A percentile compares a stretch with the other conserved stretches of the same genome.
phyloP scores from a whole-genome alignment of 2,329 filamentous ascomycete genomes.

The Elsinoe australis region DNA sequence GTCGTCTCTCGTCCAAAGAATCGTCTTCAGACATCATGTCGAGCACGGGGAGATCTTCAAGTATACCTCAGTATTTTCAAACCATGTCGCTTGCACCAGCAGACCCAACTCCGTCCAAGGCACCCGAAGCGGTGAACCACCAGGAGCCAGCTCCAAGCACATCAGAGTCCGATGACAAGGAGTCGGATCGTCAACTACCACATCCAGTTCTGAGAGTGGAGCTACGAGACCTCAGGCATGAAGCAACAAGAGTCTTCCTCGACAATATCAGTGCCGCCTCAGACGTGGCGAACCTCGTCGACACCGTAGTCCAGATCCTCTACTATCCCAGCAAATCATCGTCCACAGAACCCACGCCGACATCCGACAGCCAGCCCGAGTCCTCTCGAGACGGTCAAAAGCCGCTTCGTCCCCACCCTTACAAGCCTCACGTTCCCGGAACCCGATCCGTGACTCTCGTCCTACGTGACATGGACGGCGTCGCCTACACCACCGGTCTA shows the following conservation, averaged over 20 bases:
- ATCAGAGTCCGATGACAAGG: neutral
- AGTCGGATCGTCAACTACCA: constrained; percentile 25
- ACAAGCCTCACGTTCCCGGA: constrained; percentile 39
- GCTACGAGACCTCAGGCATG: constrained; percentile 44
- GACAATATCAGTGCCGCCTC: constrained; percentile 53
- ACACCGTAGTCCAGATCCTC: constrained; percentile 62
- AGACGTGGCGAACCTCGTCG: constrained; percentile 56
- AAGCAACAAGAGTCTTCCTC: constrained; percentile 61
- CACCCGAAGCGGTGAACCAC: constrained; percentile 7
- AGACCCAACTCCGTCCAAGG: constrained; percentile 18
- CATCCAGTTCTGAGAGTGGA: constrained; percentile 42
- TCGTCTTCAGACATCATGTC: neutral
- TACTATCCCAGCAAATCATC: constrained; percentile 42
- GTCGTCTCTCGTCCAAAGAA: too few species aligned
- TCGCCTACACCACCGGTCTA: constrained; percentile 79
- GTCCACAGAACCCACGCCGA: neutral
- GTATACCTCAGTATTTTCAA: constrained; percentile 19
- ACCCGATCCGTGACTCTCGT: constrained; percentile 82
- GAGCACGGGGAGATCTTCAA: neutral
- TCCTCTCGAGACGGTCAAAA: neutral
- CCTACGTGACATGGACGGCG: constrained; percentile 68
- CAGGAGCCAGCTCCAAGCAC: neutral
- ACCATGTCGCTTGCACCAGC: constrained; percentile 21
- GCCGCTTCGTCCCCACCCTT: constrained; percentile 8
- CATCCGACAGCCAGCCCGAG: too few species aligned